phyloP scores from a whole-genome alignment of 2,329 filamentous ascomycete species.

The Periconia digitata region DNA sequence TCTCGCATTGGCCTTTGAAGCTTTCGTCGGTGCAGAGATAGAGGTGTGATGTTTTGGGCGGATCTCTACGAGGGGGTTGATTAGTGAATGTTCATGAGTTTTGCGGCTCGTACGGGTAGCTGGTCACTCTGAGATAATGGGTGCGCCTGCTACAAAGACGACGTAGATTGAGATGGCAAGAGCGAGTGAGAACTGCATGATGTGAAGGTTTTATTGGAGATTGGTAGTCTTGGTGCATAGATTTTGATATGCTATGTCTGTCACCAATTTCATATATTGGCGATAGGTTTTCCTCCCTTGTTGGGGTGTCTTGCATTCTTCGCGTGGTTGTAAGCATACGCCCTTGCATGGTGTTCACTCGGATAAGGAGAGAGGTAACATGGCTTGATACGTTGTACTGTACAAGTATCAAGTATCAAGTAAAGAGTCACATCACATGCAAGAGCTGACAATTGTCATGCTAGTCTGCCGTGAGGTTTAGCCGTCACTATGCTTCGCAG shows the following conservation, averaged over 20 bases:
- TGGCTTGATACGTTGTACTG: too few species aligned
- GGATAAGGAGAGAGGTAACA: too few species aligned
- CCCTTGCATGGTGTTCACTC: too few species aligned
- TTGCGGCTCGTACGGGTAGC: not conserved
- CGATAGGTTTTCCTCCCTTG: not conserved
- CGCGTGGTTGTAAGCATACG: not conserved
- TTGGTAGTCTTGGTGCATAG: not conserved
- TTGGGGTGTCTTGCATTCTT: not conserved
- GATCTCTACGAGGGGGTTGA: not conserved
- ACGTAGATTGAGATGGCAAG: not conserved
- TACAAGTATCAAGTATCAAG: too few species aligned
- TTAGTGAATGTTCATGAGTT: not conserved
- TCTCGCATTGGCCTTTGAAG: slow-evolving; percentile 20
- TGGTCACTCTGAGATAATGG: not conserved
- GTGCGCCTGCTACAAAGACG: not conserved
- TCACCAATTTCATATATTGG: too few species aligned
- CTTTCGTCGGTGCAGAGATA: slow-evolving; percentile 19
- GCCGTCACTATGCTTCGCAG: too few species aligned
- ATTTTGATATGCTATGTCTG: not conserved
- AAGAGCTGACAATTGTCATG: too few species aligned
- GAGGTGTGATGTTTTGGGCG: slow-evolving; percentile 11
- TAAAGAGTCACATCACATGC: too few species aligned
- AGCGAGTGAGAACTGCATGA: not conserved
- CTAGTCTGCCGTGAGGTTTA: too few species aligned
- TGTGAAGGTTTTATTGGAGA: not conserved